Base-by-base conservation (phyloP, 106 monocot species). In the Allium cepa region DNA sequence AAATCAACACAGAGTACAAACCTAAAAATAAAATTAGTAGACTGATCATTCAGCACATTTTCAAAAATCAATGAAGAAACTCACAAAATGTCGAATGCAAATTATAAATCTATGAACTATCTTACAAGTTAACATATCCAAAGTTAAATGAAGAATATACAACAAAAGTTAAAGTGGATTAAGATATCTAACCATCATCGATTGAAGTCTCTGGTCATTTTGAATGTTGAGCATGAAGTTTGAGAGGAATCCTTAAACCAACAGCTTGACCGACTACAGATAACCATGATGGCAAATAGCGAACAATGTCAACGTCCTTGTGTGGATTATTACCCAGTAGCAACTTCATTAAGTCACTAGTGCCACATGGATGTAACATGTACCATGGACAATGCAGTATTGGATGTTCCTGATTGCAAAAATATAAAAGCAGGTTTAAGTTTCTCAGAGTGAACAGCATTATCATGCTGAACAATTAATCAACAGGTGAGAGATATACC, bases 311-410 rank as follows among this genome's bases (percentile, higher is more conserved):
- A 15, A 16, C 15, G 50, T 64, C 27, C 11, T 76, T 67, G 9
- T 26, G 15, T 15, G 9, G 36, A 66, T n/a, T 49, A 50, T 57
- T 61, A 68, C 52, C 62, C 71, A 82, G 58, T 26, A 97, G 72
- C 47, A 90, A 49, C 65, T 77, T 92, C 97, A 99, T 93, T 84
- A 86, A 93, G 14, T 93, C 89, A 57, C 84, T 83, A 1, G 89
- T 99, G 78, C 84, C 97, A 79, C 97, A 97, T 7, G 97, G 92
- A 60, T 97, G 97, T 15, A 97, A 66, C 63, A 75, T 97, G 71
- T 72, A 90, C 92, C 92, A 99, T 49, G 92, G 89, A 10, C 79
- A 81, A 63, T 64, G 81, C 70, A 99, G 72, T 71, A 81, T 81
- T 10, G 97, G 97, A 81, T 99, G 97, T 50, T 90, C 97, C 97